phyloP scores from a whole-genome alignment of 2,329 filamentous ascomycete species.

The Colletotrichum shisoi region DNA sequence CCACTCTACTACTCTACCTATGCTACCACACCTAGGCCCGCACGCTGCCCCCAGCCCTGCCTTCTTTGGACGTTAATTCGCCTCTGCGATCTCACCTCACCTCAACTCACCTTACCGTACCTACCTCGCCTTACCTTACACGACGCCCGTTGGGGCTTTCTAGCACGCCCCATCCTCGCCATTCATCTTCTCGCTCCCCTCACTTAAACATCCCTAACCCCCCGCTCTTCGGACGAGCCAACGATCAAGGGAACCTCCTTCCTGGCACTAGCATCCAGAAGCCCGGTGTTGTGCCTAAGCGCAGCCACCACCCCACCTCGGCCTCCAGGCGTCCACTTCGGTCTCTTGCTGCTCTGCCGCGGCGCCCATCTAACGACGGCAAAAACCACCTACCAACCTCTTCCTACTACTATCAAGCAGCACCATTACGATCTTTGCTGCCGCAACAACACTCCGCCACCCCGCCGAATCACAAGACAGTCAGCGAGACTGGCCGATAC shows the following conservation, averaged over 20 bases:
- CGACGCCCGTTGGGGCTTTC: slow-evolving; percentile 7
- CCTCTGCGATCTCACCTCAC: slow-evolving; percentile 11
- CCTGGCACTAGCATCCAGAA: slow-evolving; percentile 36
- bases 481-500: slow-evolving; percentile 26
- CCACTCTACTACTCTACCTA: too few species aligned
- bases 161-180: slow-evolving; percentile 23
- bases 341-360: slow-evolving; percentile 34
- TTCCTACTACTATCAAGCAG: slow-evolving; percentile 22
- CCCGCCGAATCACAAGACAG: slow-evolving; percentile 38
- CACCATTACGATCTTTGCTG: slow-evolving; percentile 23
- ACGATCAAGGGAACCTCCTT: slow-evolving; percentile 24
- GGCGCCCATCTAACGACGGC: slow-evolving; percentile 36
- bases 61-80: neutral
- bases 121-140: slow-evolving; percentile 30
- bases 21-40: slow-evolving; percentile 6
- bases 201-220: slow-evolving; percentile 13
- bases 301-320: slow-evolving; percentile 38
- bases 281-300: slow-evolving; percentile 38
- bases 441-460: slow-evolving; percentile 32
- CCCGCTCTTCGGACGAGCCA: slow-evolving; percentile 28
- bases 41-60: slow-evolving; percentile 15
- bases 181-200: slow-evolving; percentile 18
- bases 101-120: slow-evolving; percentile 22
- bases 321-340: slow-evolving; percentile 29
- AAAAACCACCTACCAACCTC: slow-evolving; percentile 36